phyloP scores from a whole-genome alignment of 163 green algal genomes.

The Scenedesmus sp. region DNA sequence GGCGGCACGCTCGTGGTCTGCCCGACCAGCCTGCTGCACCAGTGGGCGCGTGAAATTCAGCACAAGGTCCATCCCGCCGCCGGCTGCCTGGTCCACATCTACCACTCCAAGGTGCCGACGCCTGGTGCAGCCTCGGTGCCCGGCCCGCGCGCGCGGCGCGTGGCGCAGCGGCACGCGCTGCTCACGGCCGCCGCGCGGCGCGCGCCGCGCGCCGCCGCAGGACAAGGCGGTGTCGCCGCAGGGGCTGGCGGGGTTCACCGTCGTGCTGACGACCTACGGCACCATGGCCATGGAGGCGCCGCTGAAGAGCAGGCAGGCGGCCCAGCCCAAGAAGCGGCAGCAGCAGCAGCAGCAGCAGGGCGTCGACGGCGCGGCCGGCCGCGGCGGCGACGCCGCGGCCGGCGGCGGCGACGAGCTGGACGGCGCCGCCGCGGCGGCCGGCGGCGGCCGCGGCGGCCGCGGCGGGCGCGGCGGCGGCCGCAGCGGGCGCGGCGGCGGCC shows the following conservation, averaged over 20 bases:
- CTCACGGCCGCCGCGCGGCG: too few species aligned
- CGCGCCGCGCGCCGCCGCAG: slow-evolving; percentile 14
- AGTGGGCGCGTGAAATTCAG: slow-evolving; percentile 85
- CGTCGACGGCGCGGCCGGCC: background rate
- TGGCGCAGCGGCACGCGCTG: too few species aligned
- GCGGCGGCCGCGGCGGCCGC: background rate
- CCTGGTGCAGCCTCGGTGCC: background rate
- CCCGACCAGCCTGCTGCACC: slow-evolving; percentile 86
- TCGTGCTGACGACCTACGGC: slow-evolving; percentile 92
- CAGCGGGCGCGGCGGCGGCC: background rate
- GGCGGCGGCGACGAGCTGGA: background rate
- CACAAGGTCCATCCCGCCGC: slow-evolving; percentile 70
- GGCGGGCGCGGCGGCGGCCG: background rate
- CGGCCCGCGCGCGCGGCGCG: too few species aligned
- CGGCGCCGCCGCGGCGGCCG: background rate
- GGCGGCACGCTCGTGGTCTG: slow-evolving; percentile 92
- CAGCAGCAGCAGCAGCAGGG: slow-evolving; percentile 14
- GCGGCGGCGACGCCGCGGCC: slow-evolving; percentile 1
- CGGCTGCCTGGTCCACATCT: slow-evolving; percentile 67
- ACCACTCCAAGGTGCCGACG: slow-evolving; percentile 77
- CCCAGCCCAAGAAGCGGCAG: slow-evolving; percentile 31
- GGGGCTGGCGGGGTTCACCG: slow-evolving; percentile 65
- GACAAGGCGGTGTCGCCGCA: slow-evolving; percentile 51
- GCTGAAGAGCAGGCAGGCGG: slow-evolving; percentile 46
- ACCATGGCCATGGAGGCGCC: slow-evolving; percentile 76